Percentiles rank a stretch among this genome's conserved stretches.
phyloP scores from a whole-genome alignment of 768 basidiomycete genomes.

The Leccinum boreale region DNA sequence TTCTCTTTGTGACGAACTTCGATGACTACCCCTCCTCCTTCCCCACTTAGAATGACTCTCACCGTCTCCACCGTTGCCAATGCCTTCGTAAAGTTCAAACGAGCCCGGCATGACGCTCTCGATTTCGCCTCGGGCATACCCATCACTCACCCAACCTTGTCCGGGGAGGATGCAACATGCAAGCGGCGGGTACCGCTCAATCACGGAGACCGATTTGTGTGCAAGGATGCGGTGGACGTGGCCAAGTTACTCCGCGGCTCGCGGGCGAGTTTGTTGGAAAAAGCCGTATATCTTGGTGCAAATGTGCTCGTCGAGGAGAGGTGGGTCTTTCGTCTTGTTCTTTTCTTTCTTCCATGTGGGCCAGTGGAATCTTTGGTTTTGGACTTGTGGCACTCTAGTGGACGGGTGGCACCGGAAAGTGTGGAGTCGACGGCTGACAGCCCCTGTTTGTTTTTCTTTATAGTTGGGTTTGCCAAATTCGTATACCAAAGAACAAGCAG shows the following conservation, averaged over 20 bases:
- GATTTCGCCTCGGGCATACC: constrained; percentile 38
- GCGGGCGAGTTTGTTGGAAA: constrained; percentile 47
- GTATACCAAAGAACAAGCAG: constrained; percentile 45
- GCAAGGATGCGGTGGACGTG: constrained; percentile 61
- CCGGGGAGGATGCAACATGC: constrained; percentile 25
- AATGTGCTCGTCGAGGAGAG: constrained; percentile 67
- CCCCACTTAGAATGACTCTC: constrained; percentile 22
- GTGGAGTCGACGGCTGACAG: constrained; percentile 1
- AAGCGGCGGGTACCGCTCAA: constrained; percentile 31
- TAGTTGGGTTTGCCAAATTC: constrained; percentile 67
- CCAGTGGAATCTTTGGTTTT: background rate
- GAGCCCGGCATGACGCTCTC: constrained; percentile 34
- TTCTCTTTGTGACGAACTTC: background rate
- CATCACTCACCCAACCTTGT: constrained; percentile 35
- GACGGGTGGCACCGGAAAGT: background rate
- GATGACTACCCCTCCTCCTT: constrained; percentile 22
- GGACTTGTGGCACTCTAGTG: background rate
- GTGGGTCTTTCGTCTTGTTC: constrained; percentile 40
- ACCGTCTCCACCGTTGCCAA: constrained; percentile 43
- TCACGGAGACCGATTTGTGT: constrained; percentile 48
- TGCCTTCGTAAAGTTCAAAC: constrained; percentile 52
- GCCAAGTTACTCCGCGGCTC: constrained; percentile 54
- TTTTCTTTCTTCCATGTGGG: background rate
- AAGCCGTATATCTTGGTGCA: constrained; percentile 47
- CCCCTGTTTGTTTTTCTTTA: background rate